These are phyloP conservation scores for Echites panduratus DNA, from an alignment of 257 asterid species.

Conservation along the genomic window DNA sequence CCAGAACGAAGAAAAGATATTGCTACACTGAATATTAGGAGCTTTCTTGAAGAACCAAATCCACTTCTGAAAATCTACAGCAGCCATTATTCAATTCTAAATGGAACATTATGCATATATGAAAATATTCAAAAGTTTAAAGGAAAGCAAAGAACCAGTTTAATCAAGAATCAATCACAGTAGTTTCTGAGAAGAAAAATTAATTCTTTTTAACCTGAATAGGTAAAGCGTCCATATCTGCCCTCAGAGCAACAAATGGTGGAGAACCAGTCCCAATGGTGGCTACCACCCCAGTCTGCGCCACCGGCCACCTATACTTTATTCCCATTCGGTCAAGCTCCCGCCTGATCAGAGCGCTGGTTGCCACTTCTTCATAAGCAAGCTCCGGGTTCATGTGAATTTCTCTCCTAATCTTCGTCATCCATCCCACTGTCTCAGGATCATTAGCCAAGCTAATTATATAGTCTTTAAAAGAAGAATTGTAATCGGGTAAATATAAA, in stretches of 20 bases:
- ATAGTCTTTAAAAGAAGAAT: conserved; percentile 19
- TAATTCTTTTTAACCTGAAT: conserved; percentile 28
- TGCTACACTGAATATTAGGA: neutral
- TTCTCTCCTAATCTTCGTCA: conserved; percentile 35
- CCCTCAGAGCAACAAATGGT: conserved; percentile 59
- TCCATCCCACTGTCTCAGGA: conserved; percentile 29
- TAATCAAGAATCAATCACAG: neutral
- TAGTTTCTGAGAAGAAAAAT: neutral
- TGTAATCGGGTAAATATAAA: conserved; percentile 10
- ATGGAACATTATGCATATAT: neutral
- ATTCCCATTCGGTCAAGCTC: conserved; percentile 48
- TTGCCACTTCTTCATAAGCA: conserved; percentile 40
- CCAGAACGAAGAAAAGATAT: neutral
- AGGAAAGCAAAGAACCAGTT: neutral
- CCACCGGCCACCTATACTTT: conserved; percentile 46
- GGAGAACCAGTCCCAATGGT: conserved; percentile 41
- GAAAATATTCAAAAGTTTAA: too few relatives aligned
- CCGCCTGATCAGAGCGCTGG: conserved; percentile 34
- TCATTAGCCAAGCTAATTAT: conserved; percentile 27
- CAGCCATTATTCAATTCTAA: neutral
- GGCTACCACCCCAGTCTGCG: conserved; percentile 45
- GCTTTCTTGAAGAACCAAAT: neutral
- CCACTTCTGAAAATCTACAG: neutral
- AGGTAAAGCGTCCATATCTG: conserved; percentile 60
- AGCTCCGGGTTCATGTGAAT: conserved; percentile 53